Evolutionary conservation across 2,329 filamentous ascomycete genomes (phyloP), one percentile per base, ranked within the genome.

Genomic region (Alternaria postmessia): DNA sequence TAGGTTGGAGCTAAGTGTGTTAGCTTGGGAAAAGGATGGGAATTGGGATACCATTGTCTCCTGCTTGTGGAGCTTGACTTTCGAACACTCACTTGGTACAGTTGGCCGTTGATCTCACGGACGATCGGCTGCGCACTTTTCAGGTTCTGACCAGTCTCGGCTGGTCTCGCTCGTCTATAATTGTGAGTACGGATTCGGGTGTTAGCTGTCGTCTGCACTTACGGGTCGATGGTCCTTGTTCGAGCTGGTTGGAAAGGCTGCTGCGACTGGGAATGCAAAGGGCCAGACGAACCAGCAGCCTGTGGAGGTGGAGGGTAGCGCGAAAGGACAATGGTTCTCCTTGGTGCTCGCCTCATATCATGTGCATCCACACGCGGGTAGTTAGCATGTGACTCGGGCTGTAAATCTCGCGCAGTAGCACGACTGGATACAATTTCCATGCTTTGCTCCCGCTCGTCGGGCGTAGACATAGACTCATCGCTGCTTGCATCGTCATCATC

Each of bases 401-500:
- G 74, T 18, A 77, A 63, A 44, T 77, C 74, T 38, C 68, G 70
- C n/a, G 69, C 73, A 59, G 66, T 72, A 39, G 75, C 74, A 54
- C 73, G 71, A 57, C 68, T 74, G 7, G 69, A 74, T 8, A 75
- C 68, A 22, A 76, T 73, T 51, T 77, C 74, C 66, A 74, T 69
- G 54, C 72, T 75, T 36, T 69, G 64, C 43, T 73, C 73, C 32
- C 75, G 67, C 46, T 69, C 70, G 51, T 73, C 65, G 36, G 62
- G 65, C 22, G 66, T 70, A 11, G 65, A 60, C 24, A 54, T 41
- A 14, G 68, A 66, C 51, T 81, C 75, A 55, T 81, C 80, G 51
- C 63, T 65, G 42, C 62, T 62, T 20, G 80, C 79, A 43, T 86
- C 84, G 54, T 88, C 85, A 69, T 88, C 86, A 69, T 88, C 86